Base-by-base conservation (phyloP, 768 basidiomycete genomes). In the Termitomyces sp. region DNA sequence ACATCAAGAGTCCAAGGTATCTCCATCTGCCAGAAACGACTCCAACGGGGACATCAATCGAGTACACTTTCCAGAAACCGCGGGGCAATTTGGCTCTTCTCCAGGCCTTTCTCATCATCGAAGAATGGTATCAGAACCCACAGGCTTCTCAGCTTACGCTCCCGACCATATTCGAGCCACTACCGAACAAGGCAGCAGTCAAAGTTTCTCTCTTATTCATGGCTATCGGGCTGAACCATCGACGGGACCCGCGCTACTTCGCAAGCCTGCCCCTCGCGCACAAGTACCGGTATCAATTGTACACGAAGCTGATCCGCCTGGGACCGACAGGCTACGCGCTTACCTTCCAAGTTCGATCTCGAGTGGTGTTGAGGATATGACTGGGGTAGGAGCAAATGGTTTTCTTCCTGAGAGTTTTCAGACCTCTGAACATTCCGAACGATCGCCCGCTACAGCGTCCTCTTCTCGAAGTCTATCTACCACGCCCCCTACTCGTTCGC, bases 201-300 rank as follows among this genome's bases (percentile, higher is more conserved):
- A 27, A 19, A 48, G 58, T 14, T 56, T 56, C 34, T 23, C 50
- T 5, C 43, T 57, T 17, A 16, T 52, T 21, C 57, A 46, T 42
- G 56, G 58, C 9, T 56, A 63, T 41, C 58, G 57, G 8, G 34
- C 30, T 25, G 52, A 60, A 19, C 8, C 50, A 11, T 73, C 58
- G 59, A 59, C 34, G 68, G 66, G 35, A 49, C 65, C 52, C 53
- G 62, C 57, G 54, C 58, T 79, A 27, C 71, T 84, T 57, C 81
- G 84, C 39, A 89, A 88, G 64, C 81, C 80, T 21, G 82, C 82
- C 23, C 86, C 85, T 0, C 72, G 82, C 57, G 83, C 81, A 10
- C 83, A 86, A 61, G 68, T 87, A 5, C 85, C 86, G 1, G 74
- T 82, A 11, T 84, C 85, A 11, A 80, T 85, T 50, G 76, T 83